Base-by-base conservation (phyloP, 1,284 basidiomycete genomes). In the Irpex sp. region DNA sequence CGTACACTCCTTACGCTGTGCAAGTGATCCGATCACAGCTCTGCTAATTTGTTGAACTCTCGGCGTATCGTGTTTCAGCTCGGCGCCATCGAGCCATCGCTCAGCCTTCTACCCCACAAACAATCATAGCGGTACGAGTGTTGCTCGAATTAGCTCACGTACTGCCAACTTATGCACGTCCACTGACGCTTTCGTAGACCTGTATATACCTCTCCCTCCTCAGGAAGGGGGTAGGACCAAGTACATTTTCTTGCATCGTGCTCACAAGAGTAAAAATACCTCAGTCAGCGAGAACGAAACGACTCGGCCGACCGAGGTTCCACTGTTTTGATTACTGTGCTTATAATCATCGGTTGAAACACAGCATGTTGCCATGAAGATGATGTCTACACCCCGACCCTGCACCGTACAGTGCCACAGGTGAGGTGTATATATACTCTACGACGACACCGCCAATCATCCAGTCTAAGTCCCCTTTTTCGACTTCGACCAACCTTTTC, bases 401-500 rank as follows among this genome's bases (percentile, higher is more conserved):
- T 50, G 49, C 19, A n/a, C 43, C 43, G 43, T 46, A 11, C 11
- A 17, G n/a, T 50, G n/a, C 49, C 15, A 50, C 49, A n/a, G 49
- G 55, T 19, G 8, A 36, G 15, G 54, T 55, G 31, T 63, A 60
- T 63, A 63, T 55, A 63, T 50, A 15, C 43, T 9, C 19, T 37
- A 6, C 17, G 21, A 31, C 9, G 37, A 21, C 36, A 11, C 31
- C 7, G 6, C 55, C 61, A 57, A 19, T 46, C 57, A 49, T 56
- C 61, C 62, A 55, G 53, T 55, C 53, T 26, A 55, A 55, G 53
- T 55, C 51, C 65, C 66, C 60, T n/a, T 60, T 67, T 67, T 60
- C 59, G 63, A 64, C 65, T 66, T 61, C 59, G 46, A 67, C 66
- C 61, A 63, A 31, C 17, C 31, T 63, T 58, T 66, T 61, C 21